Conservation (phyloP, 2,329 filamentous ascomycete species). For the Myriosclerotinia duriaeana region DNA sequence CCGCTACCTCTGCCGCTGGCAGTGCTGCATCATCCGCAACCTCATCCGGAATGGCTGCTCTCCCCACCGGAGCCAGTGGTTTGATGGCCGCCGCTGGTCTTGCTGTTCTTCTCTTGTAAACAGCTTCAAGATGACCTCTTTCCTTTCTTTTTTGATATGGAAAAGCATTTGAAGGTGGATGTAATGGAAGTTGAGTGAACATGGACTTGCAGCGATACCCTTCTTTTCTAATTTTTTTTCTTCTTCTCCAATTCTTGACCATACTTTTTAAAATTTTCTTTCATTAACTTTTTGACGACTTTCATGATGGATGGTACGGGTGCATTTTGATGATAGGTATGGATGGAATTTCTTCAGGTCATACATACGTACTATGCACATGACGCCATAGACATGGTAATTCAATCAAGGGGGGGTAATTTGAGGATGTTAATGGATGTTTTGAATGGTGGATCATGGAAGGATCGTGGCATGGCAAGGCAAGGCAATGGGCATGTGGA, state of each 20-base stretch:
- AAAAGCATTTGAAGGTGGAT: conserved; percentile 24
- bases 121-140: conserved; percentile 6
- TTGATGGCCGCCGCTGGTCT: conserved; percentile 38
- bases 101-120: conserved; percentile 40
- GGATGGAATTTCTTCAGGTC: conserved; percentile 16
- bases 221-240: conserved; percentile 21
- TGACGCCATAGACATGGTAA: conserved; percentile 20
- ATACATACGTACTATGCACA: conserved; percentile 14
- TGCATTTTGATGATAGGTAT: conserved; percentile 16
- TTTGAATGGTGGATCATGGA: conserved; percentile 2
- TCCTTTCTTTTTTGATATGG: conserved; percentile 17
- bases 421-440: conserved; percentile 13
- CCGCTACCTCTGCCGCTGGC: conserved; percentile 26
- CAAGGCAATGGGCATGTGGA: background rate
- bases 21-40: conserved; percentile 12
- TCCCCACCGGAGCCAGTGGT: conserved; percentile 32
- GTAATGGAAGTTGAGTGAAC: conserved; percentile 23
- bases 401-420: conserved; percentile 5
- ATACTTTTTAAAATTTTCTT: conserved; percentile 20
- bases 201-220: conserved; percentile 32
- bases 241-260: conserved; percentile 30
- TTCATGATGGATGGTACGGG: conserved; percentile 17
- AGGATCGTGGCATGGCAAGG: background rate
- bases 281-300: conserved; percentile 21
- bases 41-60: conserved; percentile 11